phyloP scores from a whole-genome alignment of 169 alveolate species.

The Plasmodium gaboni region DNA sequence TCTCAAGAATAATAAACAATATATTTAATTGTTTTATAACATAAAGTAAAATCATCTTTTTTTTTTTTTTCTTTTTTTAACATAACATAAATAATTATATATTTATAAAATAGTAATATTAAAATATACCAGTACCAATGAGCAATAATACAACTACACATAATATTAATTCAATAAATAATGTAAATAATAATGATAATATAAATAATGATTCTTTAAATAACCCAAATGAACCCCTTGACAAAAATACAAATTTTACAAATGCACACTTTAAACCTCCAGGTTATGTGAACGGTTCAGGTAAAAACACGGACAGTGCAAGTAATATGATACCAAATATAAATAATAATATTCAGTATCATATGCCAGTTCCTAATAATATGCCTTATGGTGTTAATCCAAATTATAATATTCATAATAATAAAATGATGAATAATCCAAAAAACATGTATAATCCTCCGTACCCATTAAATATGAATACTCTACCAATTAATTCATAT shows the following conservation, averaged over 20 bases:
- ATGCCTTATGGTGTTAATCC: slow-evolving; percentile 5
- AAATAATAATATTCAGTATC: background rate
- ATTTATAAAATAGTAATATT: no score
- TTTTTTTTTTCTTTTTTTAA: no score
- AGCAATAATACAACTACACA: no score
- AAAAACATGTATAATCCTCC: slow-evolving; percentile 5
- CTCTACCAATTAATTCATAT: slow-evolving; percentile 23
- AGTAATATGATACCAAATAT: background rate
- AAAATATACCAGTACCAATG: no score
- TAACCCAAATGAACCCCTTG: no score
- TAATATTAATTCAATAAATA: background rate
- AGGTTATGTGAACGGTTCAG: background rate
- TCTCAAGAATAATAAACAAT: no score
- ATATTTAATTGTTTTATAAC: no score
- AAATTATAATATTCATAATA: slow-evolving; percentile 31
- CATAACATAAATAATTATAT: no score
- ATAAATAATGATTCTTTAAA: no score
- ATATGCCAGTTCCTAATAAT: slow-evolving; percentile 6
- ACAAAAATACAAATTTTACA: background rate
- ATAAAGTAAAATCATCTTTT: no score
- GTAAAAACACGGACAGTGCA: background rate
- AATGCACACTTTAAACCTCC: background rate
- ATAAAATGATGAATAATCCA: slow-evolving; percentile 13
- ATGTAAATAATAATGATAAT: no score
- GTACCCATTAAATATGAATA: slow-evolving; percentile 61